These are phyloP conservation scores for Lycium ferocissimum DNA, from an alignment of 257 asterid species.

Conservation along the genomic window DNA sequence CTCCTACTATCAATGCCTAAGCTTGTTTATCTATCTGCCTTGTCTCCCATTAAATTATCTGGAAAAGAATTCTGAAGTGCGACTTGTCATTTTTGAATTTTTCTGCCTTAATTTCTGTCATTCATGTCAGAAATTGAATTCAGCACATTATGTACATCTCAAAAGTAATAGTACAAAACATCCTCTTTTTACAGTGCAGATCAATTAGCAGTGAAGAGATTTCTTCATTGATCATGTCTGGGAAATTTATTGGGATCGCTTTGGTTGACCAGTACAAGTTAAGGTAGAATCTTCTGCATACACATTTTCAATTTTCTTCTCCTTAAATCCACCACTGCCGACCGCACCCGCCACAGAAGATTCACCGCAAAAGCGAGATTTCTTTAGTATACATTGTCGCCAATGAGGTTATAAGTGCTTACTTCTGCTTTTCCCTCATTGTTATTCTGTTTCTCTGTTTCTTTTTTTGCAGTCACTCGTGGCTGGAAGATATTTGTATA, in stretches of 20 bases:
- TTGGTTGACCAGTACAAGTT: conserved; percentile 82
- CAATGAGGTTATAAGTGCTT: background rate
- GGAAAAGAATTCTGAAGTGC: background rate
- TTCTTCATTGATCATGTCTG: conserved; percentile 65
- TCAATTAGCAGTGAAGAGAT: conserved; percentile 73
- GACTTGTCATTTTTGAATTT: background rate
- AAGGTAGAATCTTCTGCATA: conserved; percentile 52
- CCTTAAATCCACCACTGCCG: background rate
- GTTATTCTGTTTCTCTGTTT: background rate
- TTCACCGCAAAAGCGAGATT: background rate
- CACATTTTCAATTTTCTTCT: background rate
- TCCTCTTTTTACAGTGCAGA: conserved; percentile 77
- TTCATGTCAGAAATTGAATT: background rate
- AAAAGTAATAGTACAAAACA: conserved; percentile 31
- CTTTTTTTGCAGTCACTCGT: conserved; percentile 53
- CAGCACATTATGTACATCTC: background rate
- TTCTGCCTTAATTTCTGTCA: background rate
- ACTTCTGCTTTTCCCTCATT: background rate
- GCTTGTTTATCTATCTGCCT: background rate
- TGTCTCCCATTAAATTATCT: background rate
- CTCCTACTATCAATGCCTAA: background rate
- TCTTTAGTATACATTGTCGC: background rate
- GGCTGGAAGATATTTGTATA: conserved; percentile 61
- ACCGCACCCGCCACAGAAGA: background rate
- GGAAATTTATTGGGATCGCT: conserved; percentile 80